A percentile compares a stretch with the other conserved stretches of the same genome.
phyloP scores from a whole-genome alignment of 345 rosid genomes.

The Nephelium lappaceum region DNA sequence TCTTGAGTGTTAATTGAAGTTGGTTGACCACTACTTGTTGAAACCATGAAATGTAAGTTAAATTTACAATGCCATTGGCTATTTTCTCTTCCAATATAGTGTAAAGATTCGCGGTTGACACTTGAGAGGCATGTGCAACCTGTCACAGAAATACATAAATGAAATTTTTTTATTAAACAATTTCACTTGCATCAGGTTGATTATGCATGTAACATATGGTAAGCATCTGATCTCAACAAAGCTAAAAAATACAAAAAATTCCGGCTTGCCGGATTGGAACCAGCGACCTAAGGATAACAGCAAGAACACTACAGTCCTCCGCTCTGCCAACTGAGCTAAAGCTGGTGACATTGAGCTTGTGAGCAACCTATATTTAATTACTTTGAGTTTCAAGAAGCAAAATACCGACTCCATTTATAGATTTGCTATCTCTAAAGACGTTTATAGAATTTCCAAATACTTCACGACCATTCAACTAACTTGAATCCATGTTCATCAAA shows the following conservation, averaged over 20 bases:
- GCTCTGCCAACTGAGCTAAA: conserved; percentile 21
- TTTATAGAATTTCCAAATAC: too few species aligned
- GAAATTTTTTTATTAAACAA: neutral
- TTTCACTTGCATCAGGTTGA: neutral
- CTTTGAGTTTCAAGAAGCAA: too few species aligned
- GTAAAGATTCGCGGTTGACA: neutral
- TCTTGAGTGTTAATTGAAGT: conserved; percentile 22
- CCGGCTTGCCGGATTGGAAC: conserved; percentile 89
- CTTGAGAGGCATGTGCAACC: neutral
- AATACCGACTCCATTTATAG: too few species aligned
- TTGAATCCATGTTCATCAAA: neutral
- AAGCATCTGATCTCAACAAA: too few species aligned
- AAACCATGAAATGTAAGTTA: neutral
- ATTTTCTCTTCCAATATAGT: conserved; percentile 7
- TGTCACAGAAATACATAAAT: neutral
- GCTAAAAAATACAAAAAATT: too few species aligned
- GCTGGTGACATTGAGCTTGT: neutral
- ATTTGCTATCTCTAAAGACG: too few species aligned
- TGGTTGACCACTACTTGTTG: neutral
- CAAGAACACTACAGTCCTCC: conserved; percentile 15
- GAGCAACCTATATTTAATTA: too few species aligned
- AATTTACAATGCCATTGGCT: neutral
- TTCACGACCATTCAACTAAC: too few species aligned
- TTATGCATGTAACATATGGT: neutral
- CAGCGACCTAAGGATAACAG: conserved; percentile 69